These are phyloP conservation scores for Myotisia sp. DNA, from an alignment of 2,329 filamentous ascomycete species.

Conservation along the genomic window DNA sequence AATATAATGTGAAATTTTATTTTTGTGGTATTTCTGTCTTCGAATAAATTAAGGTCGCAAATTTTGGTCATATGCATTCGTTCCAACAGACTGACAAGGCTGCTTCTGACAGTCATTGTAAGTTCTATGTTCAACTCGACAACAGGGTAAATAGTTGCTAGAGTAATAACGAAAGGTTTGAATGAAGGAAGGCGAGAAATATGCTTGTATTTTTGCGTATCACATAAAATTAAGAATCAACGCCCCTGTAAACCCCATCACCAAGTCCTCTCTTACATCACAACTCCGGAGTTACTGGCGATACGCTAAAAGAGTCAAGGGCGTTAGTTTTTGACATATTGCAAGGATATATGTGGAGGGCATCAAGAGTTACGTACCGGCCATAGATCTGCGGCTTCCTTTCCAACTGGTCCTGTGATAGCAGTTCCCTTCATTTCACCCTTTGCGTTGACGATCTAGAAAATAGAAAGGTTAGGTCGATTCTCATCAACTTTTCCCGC, in stretches of 20 bases:
- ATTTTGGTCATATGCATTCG: too few species aligned
- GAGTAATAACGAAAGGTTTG: too few species aligned
- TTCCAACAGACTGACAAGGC: too few species aligned
- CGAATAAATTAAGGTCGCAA: too few species aligned
- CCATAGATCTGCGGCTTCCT: constrained; percentile 99
- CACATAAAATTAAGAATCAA: constrained; percentile 12
- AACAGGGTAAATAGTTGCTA: too few species aligned
- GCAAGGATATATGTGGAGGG: neutral
- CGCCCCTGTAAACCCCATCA: constrained; percentile 6
- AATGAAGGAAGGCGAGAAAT: constrained; percentile 8
- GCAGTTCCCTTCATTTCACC: constrained; percentile 99
- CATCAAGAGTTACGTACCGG: constrained; percentile 50
- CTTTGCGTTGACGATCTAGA: constrained; percentile 98
- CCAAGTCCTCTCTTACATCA: constrained; percentile 61
- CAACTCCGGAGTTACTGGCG: constrained; percentile 98
- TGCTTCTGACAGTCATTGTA: too few species aligned
- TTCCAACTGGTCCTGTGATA: constrained; percentile 97
- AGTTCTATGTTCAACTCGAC: too few species aligned
- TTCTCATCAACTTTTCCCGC: neutral
- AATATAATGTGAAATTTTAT: too few species aligned
- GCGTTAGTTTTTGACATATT: neutral
- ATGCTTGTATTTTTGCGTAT: constrained; percentile 10
- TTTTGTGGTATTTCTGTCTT: too few species aligned
- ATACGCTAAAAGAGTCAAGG: constrained; percentile 56
- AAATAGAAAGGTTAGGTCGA: neutral